Percentiles rank a stretch among this genome's conserved stretches.
phyloP scores from a whole-genome alignment of 306 rosid genomes.

The Coriaria nepalensis region DNA sequence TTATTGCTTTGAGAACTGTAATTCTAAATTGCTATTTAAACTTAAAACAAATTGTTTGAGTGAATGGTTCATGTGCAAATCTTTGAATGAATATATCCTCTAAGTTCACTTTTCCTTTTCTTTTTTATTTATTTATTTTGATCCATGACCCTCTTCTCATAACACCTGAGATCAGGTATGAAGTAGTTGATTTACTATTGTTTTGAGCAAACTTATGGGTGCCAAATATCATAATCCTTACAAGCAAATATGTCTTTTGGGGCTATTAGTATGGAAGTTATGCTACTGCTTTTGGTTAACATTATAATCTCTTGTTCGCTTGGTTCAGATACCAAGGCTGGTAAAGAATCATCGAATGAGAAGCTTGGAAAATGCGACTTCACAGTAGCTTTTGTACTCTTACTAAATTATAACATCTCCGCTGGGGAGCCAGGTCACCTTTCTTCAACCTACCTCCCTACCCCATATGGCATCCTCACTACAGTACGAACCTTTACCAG shows the following conservation, averaged over 20 bases:
- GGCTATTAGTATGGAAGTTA: not conserved
- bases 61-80: too few relatives aligned
- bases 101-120: too few relatives aligned
- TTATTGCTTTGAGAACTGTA: too few relatives aligned
- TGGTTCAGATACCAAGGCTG: slow-evolving; percentile 39
- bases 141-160: too few relatives aligned
- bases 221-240: not conserved
- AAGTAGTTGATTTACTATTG: too few relatives aligned
- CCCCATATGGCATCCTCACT: slow-evolving; percentile 25
- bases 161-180: too few relatives aligned
- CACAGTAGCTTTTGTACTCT: slow-evolving; percentile 64
- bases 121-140: too few relatives aligned
- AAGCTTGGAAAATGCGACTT: slow-evolving; percentile 69
- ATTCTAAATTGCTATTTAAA: slow-evolving; percentile 1
- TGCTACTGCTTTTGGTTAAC: slow-evolving; percentile 3
- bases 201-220: too few relatives aligned
- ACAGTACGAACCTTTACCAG: slow-evolving; percentile 53
- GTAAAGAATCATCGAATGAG: slow-evolving; percentile 55
- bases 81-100: too few relatives aligned
- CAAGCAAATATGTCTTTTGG: not conserved
- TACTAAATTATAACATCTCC: slow-evolving; percentile 41
- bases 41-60: too few relatives aligned
- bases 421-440: slow-evolving; percentile 21
- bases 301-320: slow-evolving; percentile 12
- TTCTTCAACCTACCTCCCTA: slow-evolving; percentile 37